Evolutionary conservation across 2,329 filamentous ascomycete species (phyloP), one percentile per base, ranked within the genome.

Genomic region (Exserohilum turcica): DNA sequence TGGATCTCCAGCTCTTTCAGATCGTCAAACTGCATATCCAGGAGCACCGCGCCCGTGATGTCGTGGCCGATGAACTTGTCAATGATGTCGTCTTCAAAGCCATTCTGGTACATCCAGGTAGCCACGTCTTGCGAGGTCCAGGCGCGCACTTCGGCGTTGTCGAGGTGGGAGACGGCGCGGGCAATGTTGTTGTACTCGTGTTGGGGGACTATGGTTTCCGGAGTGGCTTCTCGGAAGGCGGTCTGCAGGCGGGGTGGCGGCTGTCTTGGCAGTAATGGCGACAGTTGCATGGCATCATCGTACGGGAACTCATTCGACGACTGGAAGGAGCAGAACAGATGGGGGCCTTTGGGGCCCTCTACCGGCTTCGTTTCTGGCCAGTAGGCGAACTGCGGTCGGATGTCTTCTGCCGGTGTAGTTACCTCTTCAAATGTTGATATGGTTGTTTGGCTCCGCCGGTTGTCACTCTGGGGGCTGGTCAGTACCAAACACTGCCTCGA

Each of bases 21-120:
- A 65, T 94, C 92, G 59, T 96, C 91, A 63, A 93, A 92, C 70
- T 96, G 92, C 37, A 99, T 79, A n/a, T 93, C 92, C 46, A 96
- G 86, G 16, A 97, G 79, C 50, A 97, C 90, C 4, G 86, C 82
- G 12, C 93, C 93, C 21, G 88, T 91, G 73, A 99, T 97, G 70
- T 99, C 93, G 73, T 99, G 95, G 66, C 89, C 84, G 57, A 92
- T 83, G 67, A 99, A 97, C 64, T 89, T 90, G 67, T 95, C 87
- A 9, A 94, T 87, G 44, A 93, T 82, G 6, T 82, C 78, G 45
- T 85, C 78, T 71, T 96, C 92, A 70, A 96, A 86, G 63, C 90
- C 91, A 38, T 87, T 85, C 72, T 91, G 85, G 67, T 87, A 84
- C 91, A 97, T 94, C 84, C 90, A 94, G 68, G 90, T 86, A 49